These are phyloP conservation scores for Verticillium zaregamsianum DNA, from an alignment of 2,329 filamentous ascomycete species.

Conservation along the genomic window DNA sequence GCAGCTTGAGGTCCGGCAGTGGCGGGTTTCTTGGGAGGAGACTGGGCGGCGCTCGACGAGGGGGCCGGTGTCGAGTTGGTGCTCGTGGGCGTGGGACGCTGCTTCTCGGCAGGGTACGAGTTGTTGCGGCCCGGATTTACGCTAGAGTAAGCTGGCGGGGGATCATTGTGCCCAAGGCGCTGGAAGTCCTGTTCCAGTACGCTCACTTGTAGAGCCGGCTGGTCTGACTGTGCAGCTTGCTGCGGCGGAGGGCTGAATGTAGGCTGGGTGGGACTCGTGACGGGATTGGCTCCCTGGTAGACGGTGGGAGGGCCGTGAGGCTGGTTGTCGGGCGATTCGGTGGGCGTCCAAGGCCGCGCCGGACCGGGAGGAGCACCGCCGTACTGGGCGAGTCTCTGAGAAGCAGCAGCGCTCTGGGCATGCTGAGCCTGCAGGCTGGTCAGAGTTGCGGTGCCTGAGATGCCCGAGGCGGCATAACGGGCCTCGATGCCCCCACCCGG, in stretches of 20 bases:
- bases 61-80: conserved; percentile 21
- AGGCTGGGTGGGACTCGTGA: conserved; percentile 46
- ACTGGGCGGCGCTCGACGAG: conserved; percentile 22
- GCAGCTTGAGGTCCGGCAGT: conserved; percentile 17
- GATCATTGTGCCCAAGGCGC: conserved; percentile 75
- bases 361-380: conserved; percentile 42
- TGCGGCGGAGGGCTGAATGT: conserved; percentile 40
- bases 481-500: conserved; percentile 82
- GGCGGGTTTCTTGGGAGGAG: conserved; percentile 24
- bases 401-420: conserved; percentile 70
- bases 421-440: conserved; percentile 63
- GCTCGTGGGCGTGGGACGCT: conserved; percentile 36
- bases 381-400: conserved; percentile 79
- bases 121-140: conserved; percentile 51
- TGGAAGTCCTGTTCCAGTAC: conserved; percentile 84
- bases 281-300: conserved; percentile 79
- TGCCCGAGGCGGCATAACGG: conserved; percentile 85
- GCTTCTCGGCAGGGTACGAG: conserved; percentile 78
- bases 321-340: conserved; percentile 79
- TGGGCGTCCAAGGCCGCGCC: conserved; percentile 86
- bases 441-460: conserved; percentile 79
- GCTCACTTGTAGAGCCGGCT: conserved; percentile 47
- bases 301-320: conserved; percentile 87
- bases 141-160: conserved; percentile 93
- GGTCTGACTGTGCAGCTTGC: conserved; percentile 24